Base-by-base conservation (phyloP, 805 yeast species). In the Schizosaccharomyces octosporus region DNA sequence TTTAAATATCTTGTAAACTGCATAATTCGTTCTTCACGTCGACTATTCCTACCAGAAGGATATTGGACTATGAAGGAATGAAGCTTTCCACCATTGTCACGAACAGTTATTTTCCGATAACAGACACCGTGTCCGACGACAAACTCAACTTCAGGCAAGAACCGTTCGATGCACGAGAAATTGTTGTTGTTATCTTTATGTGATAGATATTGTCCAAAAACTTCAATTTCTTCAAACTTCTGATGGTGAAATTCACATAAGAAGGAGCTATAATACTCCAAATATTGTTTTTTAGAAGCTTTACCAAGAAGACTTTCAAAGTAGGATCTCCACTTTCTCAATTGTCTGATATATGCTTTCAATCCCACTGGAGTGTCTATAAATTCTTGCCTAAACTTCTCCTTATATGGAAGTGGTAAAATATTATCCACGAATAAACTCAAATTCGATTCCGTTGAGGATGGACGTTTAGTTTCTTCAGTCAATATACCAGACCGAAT, bases 231-330 rank as follows among this genome's bases (percentile, higher is more conserved):
- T 70, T 93, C 99, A 69, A 93, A 93, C 72, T 88, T 93, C 71
- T 93, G 97, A 71, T 93, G 95, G 72, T 93, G 98, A 80, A 94
- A 93, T 69, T 89, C 96, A 70, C 95, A 84, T 71, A 93, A 76
- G 39, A 19, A 59, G 17, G 61, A 29, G n/a, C 55, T 39, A 31
- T 19, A 19, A 15, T 59, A 55, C 29, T 59, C 61, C 59, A 59
- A 19, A 31, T 59, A 42, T 43, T 19, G 55, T 4, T 24, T 24
- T 67, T 90, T 97, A 17, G 97, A 96, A 63, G 94, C 79, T 65
- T 95, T 78, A 70, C 90, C 97, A 63, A 93, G 77, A 69, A 86
- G 87, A 66, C 87, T 95, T 70, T 93, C 97, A 63, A 93, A 75
- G 57, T 96, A 76, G 66, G 88, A 89, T 66, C 96, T 79, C 99